Base-by-base conservation (phyloP, 2,329 filamentous ascomycete species). In the Aspergillus sp. region DNA sequence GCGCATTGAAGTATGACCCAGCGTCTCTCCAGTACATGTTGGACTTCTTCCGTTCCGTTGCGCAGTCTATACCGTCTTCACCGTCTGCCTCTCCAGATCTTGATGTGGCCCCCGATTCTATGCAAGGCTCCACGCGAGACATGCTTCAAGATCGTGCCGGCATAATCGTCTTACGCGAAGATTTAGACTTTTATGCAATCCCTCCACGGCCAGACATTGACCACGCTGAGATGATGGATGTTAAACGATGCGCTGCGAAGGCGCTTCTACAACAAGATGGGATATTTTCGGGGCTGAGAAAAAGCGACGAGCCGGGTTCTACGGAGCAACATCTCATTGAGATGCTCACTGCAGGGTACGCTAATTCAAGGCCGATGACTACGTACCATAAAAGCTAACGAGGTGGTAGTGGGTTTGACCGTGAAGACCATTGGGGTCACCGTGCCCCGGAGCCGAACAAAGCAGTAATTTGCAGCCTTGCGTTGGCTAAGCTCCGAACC, bases 291-390 rank as follows among this genome's bases (percentile, higher is more conserved):
- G 95, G 95, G 0, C 79, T 99, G 47, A 90, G 95, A 75, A 91
- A 93, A 73, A 98, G 93, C 68, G 93, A 99, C 66, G 95, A 99
- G 77, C 88, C 90, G 17, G 95, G 95, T 19, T 97, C 93, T 17
- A 99, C 95, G 0, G 95, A 99, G 77, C 95, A 96, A 66, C 95
- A 99, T 80, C 82, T 99, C 40, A 99, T 99, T 69, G 95, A 99
- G 80, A 99, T 99, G 95, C 78, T 99, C 76, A 99, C 95, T 55
- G 95, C 95, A 71, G 95, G 93, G 93, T 98, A 82, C 78, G 89
- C 80, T 31, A 1, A n/a, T 31, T 15, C 6, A 41, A 9, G 6
- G 25, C 19, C 7, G 21, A 12, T 6, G n/a, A 43, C 19, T 17
- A 21, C 14, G 53, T 48, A 23, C 27, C 8, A 8, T 31, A 19